Conservation (phyloP, 129 eudicot species). For the Escallonia rubra region DNA sequence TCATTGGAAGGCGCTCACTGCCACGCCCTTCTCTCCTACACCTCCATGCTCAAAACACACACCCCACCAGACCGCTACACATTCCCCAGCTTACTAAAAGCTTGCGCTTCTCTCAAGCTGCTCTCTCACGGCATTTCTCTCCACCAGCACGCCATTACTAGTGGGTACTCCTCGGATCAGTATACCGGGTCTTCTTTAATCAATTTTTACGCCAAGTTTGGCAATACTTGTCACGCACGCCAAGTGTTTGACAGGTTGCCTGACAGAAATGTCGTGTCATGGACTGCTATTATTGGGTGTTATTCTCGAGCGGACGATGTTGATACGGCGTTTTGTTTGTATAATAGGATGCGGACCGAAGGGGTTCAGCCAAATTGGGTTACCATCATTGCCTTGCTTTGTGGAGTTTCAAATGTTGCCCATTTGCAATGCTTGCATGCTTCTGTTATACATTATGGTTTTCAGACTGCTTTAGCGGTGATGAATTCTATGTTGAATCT, state of each 20-base stretch:
- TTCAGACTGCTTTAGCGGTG: conserved; percentile 35
- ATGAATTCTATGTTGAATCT: conserved; percentile 52
- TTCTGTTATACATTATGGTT: conserved; percentile 44
- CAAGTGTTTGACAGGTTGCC: conserved; percentile 85
- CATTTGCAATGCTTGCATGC: conserved; percentile 53
- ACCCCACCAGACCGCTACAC: conserved; percentile 72
- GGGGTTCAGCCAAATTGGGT: conserved; percentile 64
- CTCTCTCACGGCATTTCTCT: conserved; percentile 48
- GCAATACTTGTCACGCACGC: conserved; percentile 29
- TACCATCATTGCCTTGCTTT: conserved; percentile 57
- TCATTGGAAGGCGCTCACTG: conserved; percentile 54
- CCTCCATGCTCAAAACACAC: conserved; percentile 55
- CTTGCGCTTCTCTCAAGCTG: conserved; percentile 60
- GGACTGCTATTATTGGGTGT: conserved; percentile 85
- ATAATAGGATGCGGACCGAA: conserved; percentile 53
- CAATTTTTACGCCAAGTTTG: conserved; percentile 51
- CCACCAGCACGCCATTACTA: conserved; percentile 53
- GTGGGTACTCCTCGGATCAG: conserved; percentile 71
- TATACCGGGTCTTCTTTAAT: conserved; percentile 65
- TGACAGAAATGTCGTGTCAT: conserved; percentile 65
- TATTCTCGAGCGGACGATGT: conserved; percentile 51
- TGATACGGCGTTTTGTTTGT: conserved; percentile 37
- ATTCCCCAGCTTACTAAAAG: conserved; percentile 81
- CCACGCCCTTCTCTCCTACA: conserved; percentile 50
- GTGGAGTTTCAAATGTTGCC: conserved; percentile 40